A percentile compares a stretch with the other conserved stretches of the same genome.
Evolutionary conservation across 768 basidiomycete species (phyloP).

Genomic region (Tephrocybe sp.): DNA sequence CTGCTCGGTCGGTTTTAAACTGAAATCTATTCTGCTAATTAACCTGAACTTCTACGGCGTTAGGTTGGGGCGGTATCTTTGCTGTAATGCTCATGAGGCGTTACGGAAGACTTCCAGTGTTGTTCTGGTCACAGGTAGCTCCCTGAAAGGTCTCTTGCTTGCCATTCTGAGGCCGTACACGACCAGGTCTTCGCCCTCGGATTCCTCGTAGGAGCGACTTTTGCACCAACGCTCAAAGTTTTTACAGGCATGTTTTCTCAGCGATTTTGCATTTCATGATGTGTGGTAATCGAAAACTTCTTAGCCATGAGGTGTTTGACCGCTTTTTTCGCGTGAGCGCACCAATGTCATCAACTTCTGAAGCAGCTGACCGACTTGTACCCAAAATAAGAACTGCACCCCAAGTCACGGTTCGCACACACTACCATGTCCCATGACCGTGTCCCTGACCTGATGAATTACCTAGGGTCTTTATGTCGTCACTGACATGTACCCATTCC

Average conservation of each 20-base stretch:
- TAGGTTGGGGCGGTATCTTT: slow-evolving; percentile 61
- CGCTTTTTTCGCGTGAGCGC: slow-evolving; percentile 51
- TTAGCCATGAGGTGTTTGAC: slow-evolving; percentile 60
- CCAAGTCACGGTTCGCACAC: slow-evolving; percentile 52
- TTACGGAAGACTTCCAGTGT: slow-evolving; percentile 60
- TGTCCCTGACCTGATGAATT: background rate
- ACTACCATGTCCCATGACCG: background rate
- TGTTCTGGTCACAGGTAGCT: slow-evolving; percentile 71
- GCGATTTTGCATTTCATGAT: background rate
- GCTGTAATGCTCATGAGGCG: slow-evolving; percentile 67
- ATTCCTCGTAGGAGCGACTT: slow-evolving; percentile 58
- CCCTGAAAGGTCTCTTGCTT: background rate
- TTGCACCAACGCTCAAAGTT: slow-evolving; percentile 50
- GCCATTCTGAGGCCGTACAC: background rate
- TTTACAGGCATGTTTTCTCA: slow-evolving; percentile 41
- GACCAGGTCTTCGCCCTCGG: slow-evolving; percentile 51
- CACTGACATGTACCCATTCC: slow-evolving; percentile 68
- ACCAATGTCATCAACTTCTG: background rate
- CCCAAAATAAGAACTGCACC: slow-evolving; percentile 28
- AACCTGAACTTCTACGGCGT: slow-evolving; percentile 1
- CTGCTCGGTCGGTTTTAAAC: slow-evolving; percentile 42
- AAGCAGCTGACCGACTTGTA: background rate
- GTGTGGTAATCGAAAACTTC: background rate
- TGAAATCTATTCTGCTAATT: background rate
- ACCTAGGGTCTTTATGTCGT: slow-evolving; percentile 57